Evolutionary conservation across 2,329 filamentous ascomycete species (phyloP), one percentile per base, ranked within the genome.

Genomic region (Sporothrix phasma): DNA sequence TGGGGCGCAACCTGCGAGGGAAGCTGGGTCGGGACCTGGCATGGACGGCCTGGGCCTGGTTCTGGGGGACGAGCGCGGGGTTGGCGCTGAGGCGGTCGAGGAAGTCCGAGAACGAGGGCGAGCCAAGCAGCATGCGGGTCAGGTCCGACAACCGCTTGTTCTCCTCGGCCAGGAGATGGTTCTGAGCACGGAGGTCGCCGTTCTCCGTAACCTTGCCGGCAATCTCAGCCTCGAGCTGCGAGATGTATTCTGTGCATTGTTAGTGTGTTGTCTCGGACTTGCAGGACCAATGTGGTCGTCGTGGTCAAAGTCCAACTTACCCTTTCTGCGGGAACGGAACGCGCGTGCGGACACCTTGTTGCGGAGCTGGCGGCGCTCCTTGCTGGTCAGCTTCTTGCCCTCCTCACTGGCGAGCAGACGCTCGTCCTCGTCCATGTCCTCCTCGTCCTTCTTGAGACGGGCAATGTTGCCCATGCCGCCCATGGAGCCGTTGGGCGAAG

Each of bases 341-440:
- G 93, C 93, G 70, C 94, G 90, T 67, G 94, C 94, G 47, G 94
- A 99, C 4, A 99, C 94, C 79, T 99, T 99, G 84, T 99, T 99
- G 68, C 94, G 86, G n/a, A 99, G 83, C 76, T 97, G 94, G 69
- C 94, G 88, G 66, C 94, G 88, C 77, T 97, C 92, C 79, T 97
- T 97, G 81, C 91, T 96, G 77, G 88, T 94, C n/a, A 99, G 84
- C 80, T 97, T 97, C 87, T 99, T 99, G 71, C 93, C 94, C 77
- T 97, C 93, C 72, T 99, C 94, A 66, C 92, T 97, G n/a, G 91
- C 91, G 24, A 97, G 81, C 10, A 97, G 81, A 69, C 90, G 84
- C 81, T 97, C 94, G 71, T 97, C 94, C 75, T 97, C 93, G 70
- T 99, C 94, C 93, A 99, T 97, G 62, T 97, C 93, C 67, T 97